Conservation (phyloP, 257 asterid genomes). For the Rehmannia glutinosa region DNA sequence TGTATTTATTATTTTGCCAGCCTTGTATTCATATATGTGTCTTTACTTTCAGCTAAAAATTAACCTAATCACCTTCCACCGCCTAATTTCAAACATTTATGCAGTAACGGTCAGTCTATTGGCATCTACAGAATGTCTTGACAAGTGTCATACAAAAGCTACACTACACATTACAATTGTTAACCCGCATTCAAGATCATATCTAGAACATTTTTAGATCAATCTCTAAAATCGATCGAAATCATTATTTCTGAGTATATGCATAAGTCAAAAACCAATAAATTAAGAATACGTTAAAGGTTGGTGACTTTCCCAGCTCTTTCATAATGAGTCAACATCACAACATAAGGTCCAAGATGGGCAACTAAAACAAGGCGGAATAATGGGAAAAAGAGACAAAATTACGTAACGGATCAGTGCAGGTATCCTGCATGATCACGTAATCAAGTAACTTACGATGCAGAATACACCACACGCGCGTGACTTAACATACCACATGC, state of each 20-base stretch:
- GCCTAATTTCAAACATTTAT: not conserved
- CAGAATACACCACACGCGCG: constrained; percentile 6
- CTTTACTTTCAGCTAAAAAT: not conserved
- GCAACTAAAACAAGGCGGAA: constrained; percentile 3
- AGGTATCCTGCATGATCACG: constrained; percentile 8
- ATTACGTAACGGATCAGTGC: not conserved
- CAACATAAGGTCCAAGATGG: not conserved
- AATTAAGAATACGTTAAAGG: not conserved
- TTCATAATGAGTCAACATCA: not conserved
- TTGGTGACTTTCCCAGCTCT: constrained; percentile 9
- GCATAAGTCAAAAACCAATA: not conserved
- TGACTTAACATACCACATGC: constrained; percentile 8
- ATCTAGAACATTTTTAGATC: not conserved
- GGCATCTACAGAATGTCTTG: not conserved
- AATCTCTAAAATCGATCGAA: not conserved
- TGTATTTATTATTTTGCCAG: not conserved
- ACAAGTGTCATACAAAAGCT: not conserved
- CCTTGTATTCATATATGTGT: not conserved
- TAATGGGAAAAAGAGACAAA: not conserved
- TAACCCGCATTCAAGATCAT: not conserved
- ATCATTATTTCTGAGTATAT: not conserved
- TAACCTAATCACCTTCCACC: not conserved
- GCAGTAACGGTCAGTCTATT: not conserved
- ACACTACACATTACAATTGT: not conserved
- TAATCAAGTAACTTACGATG: not conserved